These are phyloP conservation scores for Thalassiosira profunda DNA, from an alignment of 108 stramenopile genomes.

Conservation along the genomic window DNA sequence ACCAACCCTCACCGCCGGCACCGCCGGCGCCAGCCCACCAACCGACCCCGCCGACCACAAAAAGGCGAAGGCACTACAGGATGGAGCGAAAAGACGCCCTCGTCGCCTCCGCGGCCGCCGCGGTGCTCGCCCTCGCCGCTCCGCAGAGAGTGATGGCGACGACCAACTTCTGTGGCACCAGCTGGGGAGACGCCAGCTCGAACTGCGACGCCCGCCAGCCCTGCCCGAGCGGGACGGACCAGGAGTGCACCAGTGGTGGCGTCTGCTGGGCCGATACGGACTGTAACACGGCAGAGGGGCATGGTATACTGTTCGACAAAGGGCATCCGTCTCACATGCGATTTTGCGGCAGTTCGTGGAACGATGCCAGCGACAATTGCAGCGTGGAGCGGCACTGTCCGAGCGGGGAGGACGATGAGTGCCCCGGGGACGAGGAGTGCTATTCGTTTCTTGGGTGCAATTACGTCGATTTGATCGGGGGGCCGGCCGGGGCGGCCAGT, in stretches of 20 bases:
- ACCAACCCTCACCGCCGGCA: too few species aligned
- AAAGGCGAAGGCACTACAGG: too few species aligned
- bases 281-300: conserved; percentile 26
- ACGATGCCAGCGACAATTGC: conserved; percentile 37
- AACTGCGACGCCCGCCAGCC: too few species aligned
- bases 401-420: conserved; percentile 36
- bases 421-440: conserved; percentile 9
- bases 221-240: conserved; percentile 37
- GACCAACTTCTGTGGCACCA: conserved; percentile 34
- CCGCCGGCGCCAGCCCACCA: too few species aligned
- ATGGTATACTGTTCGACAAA: too few species aligned
- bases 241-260: conserved; percentile 50
- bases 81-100: too few species aligned
- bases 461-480: conserved; percentile 35
- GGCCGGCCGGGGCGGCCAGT: neutral
- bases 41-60: too few species aligned
- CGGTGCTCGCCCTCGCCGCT: too few species aligned
- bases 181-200: conserved; percentile 34
- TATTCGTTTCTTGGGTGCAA: conserved; percentile 34
- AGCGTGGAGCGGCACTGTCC: conserved; percentile 33
- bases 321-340: too few species aligned
- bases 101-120: too few species aligned
- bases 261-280: conserved; percentile 35
- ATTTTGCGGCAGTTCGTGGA: conserved; percentile 38
- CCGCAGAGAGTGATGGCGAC: too few species aligned